Evolutionary conservation across 1,284 basidiomycete species (phyloP).

Genomic region (Somion occarium): DNA sequence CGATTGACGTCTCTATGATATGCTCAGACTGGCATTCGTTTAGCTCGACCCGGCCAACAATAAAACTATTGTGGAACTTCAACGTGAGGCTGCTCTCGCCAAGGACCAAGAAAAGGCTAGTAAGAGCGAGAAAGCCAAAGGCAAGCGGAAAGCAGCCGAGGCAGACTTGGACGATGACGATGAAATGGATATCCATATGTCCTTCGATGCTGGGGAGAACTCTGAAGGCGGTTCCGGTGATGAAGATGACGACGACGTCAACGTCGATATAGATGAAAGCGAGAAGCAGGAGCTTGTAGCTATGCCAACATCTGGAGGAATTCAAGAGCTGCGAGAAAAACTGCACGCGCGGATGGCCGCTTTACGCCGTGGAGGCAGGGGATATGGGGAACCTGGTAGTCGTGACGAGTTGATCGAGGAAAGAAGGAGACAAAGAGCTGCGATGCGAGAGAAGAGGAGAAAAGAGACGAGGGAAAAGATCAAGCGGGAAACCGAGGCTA

Average conservation of each 20-base stretch:
- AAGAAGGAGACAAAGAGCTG: constrained; percentile 67
- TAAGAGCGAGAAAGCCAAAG: constrained; percentile 26
- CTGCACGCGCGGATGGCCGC: constrained; percentile 73
- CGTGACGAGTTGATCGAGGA: constrained; percentile 82
- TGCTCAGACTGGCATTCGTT: background rate
- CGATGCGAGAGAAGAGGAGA: constrained; percentile 77
- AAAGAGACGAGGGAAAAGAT: constrained; percentile 84
- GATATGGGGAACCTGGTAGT: constrained; percentile 42
- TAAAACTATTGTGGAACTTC: constrained; percentile 76
- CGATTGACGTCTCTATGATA: background rate
- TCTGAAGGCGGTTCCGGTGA: constrained; percentile 28
- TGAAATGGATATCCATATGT: constrained; percentile 29
- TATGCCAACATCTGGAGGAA: constrained; percentile 64
- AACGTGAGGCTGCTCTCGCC: constrained; percentile 43
- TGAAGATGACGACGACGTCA: constrained; percentile 18
- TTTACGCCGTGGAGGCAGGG: constrained; percentile 49
- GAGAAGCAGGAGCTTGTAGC: constrained; percentile 41
- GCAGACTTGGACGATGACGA: constrained; percentile 35
- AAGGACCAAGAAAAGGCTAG: constrained; percentile 22
- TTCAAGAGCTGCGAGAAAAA: constrained; percentile 71
- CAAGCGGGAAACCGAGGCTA: constrained; percentile 48
- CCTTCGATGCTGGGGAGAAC: constrained; percentile 22
- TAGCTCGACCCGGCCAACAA: constrained; percentile 90
- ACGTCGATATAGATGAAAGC: constrained; percentile 24
- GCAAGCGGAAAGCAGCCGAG: constrained; percentile 46